phyloP scores from a whole-genome alignment of 2,329 filamentous ascomycete species.

The Furcasterigmium furcatum region DNA sequence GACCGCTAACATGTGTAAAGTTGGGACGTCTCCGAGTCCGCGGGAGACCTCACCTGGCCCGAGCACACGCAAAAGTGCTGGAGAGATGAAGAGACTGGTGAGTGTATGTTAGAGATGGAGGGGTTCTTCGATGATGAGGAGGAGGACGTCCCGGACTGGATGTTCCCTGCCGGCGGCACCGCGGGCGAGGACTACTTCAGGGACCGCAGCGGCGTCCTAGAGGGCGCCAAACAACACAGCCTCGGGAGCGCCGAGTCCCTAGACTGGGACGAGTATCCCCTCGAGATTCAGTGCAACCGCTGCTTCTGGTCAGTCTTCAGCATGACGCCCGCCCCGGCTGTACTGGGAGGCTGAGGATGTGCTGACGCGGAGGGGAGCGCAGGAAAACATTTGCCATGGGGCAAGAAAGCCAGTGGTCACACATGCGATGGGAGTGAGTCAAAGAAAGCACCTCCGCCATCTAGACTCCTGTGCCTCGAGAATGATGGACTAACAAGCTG shows the following conservation, averaged over 20 bases:
- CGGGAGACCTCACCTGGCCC: conserved; percentile 2
- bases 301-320: too few species aligned
- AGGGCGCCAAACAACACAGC: neutral
- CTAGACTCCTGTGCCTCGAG: too few species aligned
- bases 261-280: conserved; percentile 1
- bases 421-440: too few species aligned
- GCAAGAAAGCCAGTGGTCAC: too few species aligned
- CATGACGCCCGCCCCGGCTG: too few species aligned
- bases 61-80: conserved; percentile 2
- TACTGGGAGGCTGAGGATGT: too few species aligned
- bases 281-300: conserved; percentile 2
- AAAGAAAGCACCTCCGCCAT: too few species aligned
- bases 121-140: neutral
- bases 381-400: too few species aligned
- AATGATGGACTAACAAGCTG: too few species aligned
- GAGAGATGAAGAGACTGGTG: neutral
- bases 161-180: neutral
- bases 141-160: neutral
- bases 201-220: conserved; percentile 1
- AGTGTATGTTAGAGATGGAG: neutral
- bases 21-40: too few species aligned
- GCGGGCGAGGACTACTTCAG: neutral
- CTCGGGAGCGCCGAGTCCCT: neutral
- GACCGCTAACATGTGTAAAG: too few species aligned
- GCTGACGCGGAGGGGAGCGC: too few species aligned